Evolutionary conservation across 78 protist species (phyloP).

Genomic region (Planoprotostelium fungivorum): DNA sequence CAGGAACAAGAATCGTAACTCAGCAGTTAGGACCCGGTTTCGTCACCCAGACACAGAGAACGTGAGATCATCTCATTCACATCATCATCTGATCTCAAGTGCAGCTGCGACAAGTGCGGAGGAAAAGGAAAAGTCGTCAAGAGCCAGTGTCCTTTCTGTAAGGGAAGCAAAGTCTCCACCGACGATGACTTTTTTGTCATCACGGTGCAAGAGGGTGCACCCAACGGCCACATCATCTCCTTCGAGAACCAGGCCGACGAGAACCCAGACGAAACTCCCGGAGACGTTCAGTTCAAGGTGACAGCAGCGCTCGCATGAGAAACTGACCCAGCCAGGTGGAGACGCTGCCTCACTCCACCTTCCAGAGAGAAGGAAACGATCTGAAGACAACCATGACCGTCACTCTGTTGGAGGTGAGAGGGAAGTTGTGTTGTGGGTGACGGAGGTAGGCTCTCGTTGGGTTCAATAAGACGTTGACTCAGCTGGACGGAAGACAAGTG

Average conservation of each 20-base stretch:
- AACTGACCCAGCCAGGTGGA: constrained; percentile 2
- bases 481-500: constrained; percentile 46
- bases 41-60: constrained; percentile 62
- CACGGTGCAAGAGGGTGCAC: constrained; percentile 68
- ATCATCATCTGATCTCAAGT: neutral
- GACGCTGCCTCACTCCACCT: constrained; percentile 23
- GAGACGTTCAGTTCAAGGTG: constrained; percentile 66
- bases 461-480: constrained; percentile 28
- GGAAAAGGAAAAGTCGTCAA: constrained; percentile 72
- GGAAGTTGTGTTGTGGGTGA: neutral
- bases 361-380: constrained; percentile 40
- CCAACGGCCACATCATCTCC: constrained; percentile 32
- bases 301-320: neutral
- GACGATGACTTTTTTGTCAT: constrained; percentile 39
- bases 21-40: constrained; percentile 84
- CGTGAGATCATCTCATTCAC: constrained; percentile 6
- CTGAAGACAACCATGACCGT: constrained; percentile 26
- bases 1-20: constrained; percentile 32
- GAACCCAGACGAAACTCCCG: constrained; percentile 66
- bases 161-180: constrained; percentile 51
- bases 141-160: constrained; percentile 45
- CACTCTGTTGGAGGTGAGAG: constrained; percentile 33
- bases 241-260: constrained; percentile 57
- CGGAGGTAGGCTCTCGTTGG: constrained; percentile 28
- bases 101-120: constrained; percentile 69